Evolutionary conservation across 169 alveolate species (phyloP).

Genomic region (Eimeria maxima): DNA sequence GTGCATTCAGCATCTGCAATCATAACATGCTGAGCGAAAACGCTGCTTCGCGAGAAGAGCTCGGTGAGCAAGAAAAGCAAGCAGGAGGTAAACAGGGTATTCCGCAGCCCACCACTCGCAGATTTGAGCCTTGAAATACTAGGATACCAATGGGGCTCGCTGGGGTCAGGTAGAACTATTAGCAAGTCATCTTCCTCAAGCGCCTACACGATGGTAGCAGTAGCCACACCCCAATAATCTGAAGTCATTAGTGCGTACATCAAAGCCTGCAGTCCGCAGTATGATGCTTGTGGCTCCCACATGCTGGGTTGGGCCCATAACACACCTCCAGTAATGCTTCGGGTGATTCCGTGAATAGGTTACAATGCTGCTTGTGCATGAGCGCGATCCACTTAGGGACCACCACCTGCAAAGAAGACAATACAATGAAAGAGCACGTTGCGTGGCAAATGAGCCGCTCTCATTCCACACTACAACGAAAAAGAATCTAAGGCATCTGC

Average conservation of each 20-base stretch:
- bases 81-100: not conserved
- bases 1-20: slow-evolving; percentile 59
- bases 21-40: not conserved
- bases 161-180: slow-evolving; percentile 67
- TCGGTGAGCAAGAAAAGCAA: not conserved
- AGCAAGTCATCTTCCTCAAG: slow-evolving; percentile 66
- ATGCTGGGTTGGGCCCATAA: not conserved
- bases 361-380: not conserved
- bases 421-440: not conserved
- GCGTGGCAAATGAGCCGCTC: not conserved
- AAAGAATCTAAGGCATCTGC: not conserved
- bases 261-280: not conserved
- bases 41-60: not conserved
- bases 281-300: not conserved
- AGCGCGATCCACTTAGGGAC: slow-evolving; percentile 66
- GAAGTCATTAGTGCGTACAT: not conserved
- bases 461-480: not conserved
- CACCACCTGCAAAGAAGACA: not conserved
- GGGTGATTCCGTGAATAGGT: slow-evolving; percentile 42
- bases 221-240: not conserved
- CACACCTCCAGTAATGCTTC: slow-evolving; percentile 23
- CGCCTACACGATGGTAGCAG: not conserved
- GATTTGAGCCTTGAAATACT: slow-evolving; percentile 1
- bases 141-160: slow-evolving; percentile 66
- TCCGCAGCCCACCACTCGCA: not conserved